Conservation (phyloP, 305 asterid genomes). For the Rubia tinctorum region DNA sequence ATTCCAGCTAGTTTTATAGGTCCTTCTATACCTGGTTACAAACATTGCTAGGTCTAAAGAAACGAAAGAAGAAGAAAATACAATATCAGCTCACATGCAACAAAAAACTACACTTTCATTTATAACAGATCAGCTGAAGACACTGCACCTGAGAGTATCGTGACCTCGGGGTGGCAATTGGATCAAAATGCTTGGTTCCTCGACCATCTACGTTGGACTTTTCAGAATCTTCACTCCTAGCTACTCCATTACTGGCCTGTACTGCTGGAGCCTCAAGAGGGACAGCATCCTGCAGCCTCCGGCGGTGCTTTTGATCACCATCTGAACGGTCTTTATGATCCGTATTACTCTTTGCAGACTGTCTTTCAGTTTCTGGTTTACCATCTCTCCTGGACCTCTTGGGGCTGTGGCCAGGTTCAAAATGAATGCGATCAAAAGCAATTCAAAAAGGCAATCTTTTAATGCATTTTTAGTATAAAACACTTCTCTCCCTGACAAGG, state of each 20-base stretch:
- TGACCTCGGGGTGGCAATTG: constrained; percentile 44
- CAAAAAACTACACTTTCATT: constrained; percentile 12
- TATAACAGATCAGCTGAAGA: not conserved
- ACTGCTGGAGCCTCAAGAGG: constrained; percentile 44
- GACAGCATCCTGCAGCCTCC: constrained; percentile 43
- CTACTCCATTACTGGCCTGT: constrained; percentile 33
- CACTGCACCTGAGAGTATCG: constrained; percentile 55
- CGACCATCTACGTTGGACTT: constrained; percentile 29
- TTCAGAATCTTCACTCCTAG: constrained; percentile 36
- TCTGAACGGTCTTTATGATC: constrained; percentile 36
- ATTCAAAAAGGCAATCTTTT: too few relatives aligned
- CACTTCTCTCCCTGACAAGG: not conserved
- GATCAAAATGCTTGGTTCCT: constrained; percentile 38
- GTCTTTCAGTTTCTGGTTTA: constrained; percentile 55
- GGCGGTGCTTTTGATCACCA: constrained; percentile 43
- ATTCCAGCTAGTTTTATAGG: not conserved
- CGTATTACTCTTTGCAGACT: constrained; percentile 23
- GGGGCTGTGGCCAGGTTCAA: constrained; percentile 45
- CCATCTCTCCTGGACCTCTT: constrained; percentile 83
- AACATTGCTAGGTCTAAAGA: constrained; percentile 11
- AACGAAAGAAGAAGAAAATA: not conserved
- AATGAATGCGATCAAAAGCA: not conserved
- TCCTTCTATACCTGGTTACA: not conserved
- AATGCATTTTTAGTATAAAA: not conserved
- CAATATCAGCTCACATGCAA: constrained; percentile 17